phyloP scores from a whole-genome alignment of 306 rosid genomes.

The Calophaca sinica region DNA sequence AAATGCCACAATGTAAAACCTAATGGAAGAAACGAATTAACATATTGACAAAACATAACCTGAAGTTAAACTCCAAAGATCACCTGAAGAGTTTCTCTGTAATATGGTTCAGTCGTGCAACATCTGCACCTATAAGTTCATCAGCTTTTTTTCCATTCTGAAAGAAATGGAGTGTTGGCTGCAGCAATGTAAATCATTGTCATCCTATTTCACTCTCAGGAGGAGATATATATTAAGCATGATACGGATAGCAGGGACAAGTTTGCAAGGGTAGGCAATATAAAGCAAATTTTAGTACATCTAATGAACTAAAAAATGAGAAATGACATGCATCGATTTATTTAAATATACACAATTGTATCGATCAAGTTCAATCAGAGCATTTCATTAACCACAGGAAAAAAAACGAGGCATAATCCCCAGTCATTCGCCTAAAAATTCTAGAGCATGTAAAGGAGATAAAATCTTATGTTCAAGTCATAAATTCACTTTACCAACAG shows the following conservation, averaged over 20 bases:
- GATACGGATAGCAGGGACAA: neutral
- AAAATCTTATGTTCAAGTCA: too few relatives aligned
- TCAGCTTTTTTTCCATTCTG: slow-evolving; percentile 73
- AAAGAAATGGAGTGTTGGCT: slow-evolving; percentile 90
- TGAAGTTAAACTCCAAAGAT: slow-evolving; percentile 36
- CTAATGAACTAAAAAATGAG: too few relatives aligned
- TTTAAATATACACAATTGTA: too few relatives aligned
- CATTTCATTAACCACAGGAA: too few relatives aligned
- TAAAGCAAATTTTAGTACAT: too few relatives aligned
- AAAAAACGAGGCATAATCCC: too few relatives aligned
- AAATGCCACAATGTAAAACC: slow-evolving; percentile 33
- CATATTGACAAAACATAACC: slow-evolving; percentile 18
- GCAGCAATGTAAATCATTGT: slow-evolving; percentile 49
- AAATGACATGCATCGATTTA: too few relatives aligned
- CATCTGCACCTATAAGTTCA: slow-evolving; percentile 78
- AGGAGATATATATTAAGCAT: slow-evolving; percentile 27
- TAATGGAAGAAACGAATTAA: slow-evolving; percentile 13
- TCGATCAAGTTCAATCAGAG: too few relatives aligned
- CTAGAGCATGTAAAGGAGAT: too few relatives aligned
- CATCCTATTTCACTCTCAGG: neutral
- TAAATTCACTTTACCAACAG: too few relatives aligned
- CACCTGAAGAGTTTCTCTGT: slow-evolving; percentile 78
- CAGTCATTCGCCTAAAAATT: too few relatives aligned
- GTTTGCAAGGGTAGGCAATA: too few relatives aligned
- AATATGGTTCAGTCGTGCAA: slow-evolving; percentile 54